A percentile compares a stretch with the other conserved stretches of the same genome.
Conservation (phyloP, 2,329 filamentous ascomycete genomes). For the Diaporthe australafricana region DNA sequence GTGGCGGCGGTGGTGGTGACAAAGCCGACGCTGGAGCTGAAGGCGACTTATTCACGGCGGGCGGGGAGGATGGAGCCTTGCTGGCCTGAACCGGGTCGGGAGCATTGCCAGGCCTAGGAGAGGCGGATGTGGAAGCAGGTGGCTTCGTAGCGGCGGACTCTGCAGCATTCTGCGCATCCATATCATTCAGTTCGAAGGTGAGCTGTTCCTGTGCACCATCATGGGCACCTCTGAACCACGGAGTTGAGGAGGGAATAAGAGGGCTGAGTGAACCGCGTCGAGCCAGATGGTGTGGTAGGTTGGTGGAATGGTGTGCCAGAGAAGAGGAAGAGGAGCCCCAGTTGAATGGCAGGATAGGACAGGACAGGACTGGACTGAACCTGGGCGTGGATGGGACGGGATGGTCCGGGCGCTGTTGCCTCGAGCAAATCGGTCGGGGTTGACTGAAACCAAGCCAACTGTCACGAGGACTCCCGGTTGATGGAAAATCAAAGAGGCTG, state of each 20-base stretch:
- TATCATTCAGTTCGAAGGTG: slow-evolving; percentile 70
- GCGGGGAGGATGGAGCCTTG: slow-evolving; percentile 41
- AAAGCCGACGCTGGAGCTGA: slow-evolving; percentile 40
- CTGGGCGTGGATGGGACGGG: slow-evolving; percentile 7
- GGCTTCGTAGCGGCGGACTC: slow-evolving; percentile 72
- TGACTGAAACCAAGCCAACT: slow-evolving; percentile 29
- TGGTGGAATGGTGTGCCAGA: slow-evolving; percentile 17
- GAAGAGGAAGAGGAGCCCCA: not conserved
- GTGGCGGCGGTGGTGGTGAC: slow-evolving; percentile 16
- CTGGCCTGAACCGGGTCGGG: slow-evolving; percentile 49
- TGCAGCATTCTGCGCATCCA: slow-evolving; percentile 77
- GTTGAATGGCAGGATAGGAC: not conserved
- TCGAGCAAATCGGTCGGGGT: slow-evolving; percentile 25
- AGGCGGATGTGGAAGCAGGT: slow-evolving; percentile 49
- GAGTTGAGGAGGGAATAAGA: slow-evolving; percentile 39
- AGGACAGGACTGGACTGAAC: slow-evolving; percentile 8
- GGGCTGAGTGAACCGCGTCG: slow-evolving; percentile 37
- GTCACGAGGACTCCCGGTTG: slow-evolving; percentile 25
- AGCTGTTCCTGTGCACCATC: slow-evolving; percentile 68
- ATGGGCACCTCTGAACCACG: slow-evolving; percentile 59
- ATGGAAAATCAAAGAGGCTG: slow-evolving; percentile 30
- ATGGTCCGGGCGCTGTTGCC: slow-evolving; percentile 27
- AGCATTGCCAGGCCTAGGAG: slow-evolving; percentile 28
- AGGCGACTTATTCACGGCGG: slow-evolving; percentile 43
- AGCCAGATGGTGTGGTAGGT: not conserved